These are phyloP conservation scores for Panellus pusillus DNA, from an alignment of 768 basidiomycete species.

Conservation along the genomic window DNA sequence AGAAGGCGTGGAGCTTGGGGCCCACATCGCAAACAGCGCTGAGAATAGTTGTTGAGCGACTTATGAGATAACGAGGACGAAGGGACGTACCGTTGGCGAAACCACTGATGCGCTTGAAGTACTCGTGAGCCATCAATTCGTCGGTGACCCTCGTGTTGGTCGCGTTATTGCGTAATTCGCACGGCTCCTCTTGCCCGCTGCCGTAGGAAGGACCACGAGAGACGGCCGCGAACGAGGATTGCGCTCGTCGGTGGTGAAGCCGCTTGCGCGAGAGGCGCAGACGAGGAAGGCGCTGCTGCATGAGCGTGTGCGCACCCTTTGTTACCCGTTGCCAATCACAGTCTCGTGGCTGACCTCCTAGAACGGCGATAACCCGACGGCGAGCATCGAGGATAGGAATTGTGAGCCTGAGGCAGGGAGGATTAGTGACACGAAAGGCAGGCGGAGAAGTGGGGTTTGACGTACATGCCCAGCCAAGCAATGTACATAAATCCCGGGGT, in stretches of 20 bases:
- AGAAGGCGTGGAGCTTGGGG: not conserved
- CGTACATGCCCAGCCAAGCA: too few relatives aligned
- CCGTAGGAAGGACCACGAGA: not conserved
- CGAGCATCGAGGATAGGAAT: constrained; percentile 9
- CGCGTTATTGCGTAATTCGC: not conserved
- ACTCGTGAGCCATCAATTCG: not conserved
- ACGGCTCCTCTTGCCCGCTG: constrained; percentile 7
- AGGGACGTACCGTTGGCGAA: not conserved
- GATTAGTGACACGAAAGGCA: too few relatives aligned
- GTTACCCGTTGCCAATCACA: not conserved
- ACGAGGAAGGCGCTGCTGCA: not conserved
- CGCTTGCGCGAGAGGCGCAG: not conserved
- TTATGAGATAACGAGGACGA: too few relatives aligned
- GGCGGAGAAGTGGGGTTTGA: too few relatives aligned
- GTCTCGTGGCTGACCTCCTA: constrained; percentile 5
- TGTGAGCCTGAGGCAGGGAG: too few relatives aligned
- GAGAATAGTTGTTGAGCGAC: not conserved
- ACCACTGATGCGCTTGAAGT: not conserved
- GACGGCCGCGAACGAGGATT: not conserved
- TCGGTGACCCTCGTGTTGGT: constrained; percentile 7
- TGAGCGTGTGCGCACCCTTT: not conserved
- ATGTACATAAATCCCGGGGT: too few relatives aligned
- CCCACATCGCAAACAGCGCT: not conserved
- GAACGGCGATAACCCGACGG: not conserved
- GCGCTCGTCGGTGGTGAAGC: constrained; percentile 1